These are phyloP conservation scores for Solanum arcanum DNA, from an alignment of 257 asterid genomes.

Conservation along the genomic window DNA sequence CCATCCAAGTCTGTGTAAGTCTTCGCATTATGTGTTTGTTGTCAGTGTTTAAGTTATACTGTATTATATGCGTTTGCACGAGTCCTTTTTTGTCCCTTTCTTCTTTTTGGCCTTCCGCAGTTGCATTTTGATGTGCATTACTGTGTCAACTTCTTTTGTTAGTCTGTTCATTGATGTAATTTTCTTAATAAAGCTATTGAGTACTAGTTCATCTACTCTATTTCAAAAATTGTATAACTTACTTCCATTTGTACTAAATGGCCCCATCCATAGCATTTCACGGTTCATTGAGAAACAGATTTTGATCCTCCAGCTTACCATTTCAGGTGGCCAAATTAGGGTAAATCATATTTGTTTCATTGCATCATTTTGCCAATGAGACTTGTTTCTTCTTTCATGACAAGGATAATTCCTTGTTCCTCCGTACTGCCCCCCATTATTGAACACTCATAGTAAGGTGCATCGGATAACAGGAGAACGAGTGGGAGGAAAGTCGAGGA, in stretches of 20 bases:
- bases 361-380: not conserved
- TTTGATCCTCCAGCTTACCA: not conserved
- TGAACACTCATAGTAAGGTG: not conserved
- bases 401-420: not conserved
- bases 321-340: not conserved
- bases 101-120: not conserved
- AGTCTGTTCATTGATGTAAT: not conserved
- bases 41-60: not conserved
- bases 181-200: not conserved
- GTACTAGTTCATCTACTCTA: not conserved
- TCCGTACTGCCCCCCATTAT: not conserved
- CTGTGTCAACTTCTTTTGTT: not conserved
- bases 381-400: not conserved
- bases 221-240: not conserved
- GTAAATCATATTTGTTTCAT: not conserved
- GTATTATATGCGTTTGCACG: not conserved
- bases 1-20: slow-evolving; percentile 29
- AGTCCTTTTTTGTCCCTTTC: not conserved
- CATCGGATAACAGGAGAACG: not conserved
- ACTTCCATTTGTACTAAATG: not conserved
- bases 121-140: not conserved
- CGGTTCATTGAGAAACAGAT: not conserved
- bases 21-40: not conserved
- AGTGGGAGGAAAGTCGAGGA: not conserved
- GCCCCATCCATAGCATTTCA: not conserved